Evolutionary conservation across 164 flowering plant species (phyloP), one percentile per base, ranked within the genome.

Genomic region (Annona squamosa): DNA sequence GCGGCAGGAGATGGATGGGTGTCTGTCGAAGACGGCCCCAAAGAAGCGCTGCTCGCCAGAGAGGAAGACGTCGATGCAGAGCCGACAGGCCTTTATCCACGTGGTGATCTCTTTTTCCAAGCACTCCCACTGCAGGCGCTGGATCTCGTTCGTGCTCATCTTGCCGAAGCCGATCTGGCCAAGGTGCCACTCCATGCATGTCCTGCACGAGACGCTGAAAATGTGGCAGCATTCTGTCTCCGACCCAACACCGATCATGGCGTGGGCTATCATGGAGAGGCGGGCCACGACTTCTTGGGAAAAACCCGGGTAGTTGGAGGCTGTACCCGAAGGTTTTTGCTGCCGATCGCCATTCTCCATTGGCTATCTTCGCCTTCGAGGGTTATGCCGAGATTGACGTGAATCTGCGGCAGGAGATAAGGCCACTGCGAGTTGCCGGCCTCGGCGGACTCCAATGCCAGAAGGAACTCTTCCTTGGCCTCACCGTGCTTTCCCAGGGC

Each of bases 331-430:
- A n/a, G n/a, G n/a, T n/a, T n/a, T n/a, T n/a, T n/a, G n/a, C n/a
- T n/a, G n/a, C n/a, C n/a, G n/a, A n/a, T n/a, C n/a, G n/a, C n/a
- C n/a, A n/a, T n/a, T n/a, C n/a, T n/a, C n/a, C n/a, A n/a, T n/a
- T n/a, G n/a, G n/a, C n/a, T 89, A 74, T 98, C 99, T 85, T 96
- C 97, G 3, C 87, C 97, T 83, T 96, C 99, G 18, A 93, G 90
- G 0, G 95, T 86, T 72, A 96, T 91, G 4, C 99, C 99, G 43
- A 96, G 85, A 77, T 96, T 96, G 18, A 96, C 97, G 81, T 96
- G 96, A 77, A 96, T 93, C 77, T 96, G 99, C 18, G 99, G 99
- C 71, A 96, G 91, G 79, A 96, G 77, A 74, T 89, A 88, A 46
- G 85, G 85, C 93, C 96, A 95, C 67, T 93, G 97, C 66, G 86